Percentiles rank a stretch among this genome's conserved stretches.
phyloP scores from a whole-genome alignment of 1,284 basidiomycete genomes.

The Pseudozyma thailandica region DNA sequence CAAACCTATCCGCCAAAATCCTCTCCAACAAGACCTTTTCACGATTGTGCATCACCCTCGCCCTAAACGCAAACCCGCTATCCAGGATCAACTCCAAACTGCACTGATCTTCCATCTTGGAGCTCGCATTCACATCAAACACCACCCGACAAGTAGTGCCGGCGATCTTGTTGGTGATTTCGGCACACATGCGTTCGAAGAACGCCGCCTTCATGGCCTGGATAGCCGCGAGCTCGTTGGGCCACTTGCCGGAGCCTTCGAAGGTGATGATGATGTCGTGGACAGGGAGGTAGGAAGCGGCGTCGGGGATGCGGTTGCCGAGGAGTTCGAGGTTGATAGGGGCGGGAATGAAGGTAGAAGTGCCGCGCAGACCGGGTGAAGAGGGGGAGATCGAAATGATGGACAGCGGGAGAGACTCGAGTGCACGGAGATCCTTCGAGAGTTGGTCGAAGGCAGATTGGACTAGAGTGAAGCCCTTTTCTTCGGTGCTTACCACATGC shows the following conservation, averaged over 20 bases:
- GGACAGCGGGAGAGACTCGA: conserved; percentile 81
- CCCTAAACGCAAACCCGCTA: conserved; percentile 86
- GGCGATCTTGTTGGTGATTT: conserved; percentile 48
- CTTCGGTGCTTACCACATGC: conserved; percentile 66
- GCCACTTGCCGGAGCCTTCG: conserved; percentile 89
- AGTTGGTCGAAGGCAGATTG: conserved; percentile 83
- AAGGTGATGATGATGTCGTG: conserved; percentile 71
- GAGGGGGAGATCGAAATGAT: conserved; percentile 79
- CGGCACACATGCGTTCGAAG: conserved; percentile 61
- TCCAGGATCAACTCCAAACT: conserved; percentile 81
- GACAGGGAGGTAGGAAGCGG: conserved; percentile 69
- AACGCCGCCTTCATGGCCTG: conserved; percentile 96
- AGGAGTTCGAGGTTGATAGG: conserved; percentile 70
- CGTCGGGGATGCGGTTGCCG: conserved; percentile 64
- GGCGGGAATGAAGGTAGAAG: conserved; percentile 78
- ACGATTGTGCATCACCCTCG: conserved; percentile 86
- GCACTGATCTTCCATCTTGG: conserved; percentile 75
- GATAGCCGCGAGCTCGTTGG: conserved; percentile 89
- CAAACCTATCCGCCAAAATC: conserved; percentile 70
- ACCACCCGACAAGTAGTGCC: conserved; percentile 69
- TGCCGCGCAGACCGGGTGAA: conserved; percentile 79
- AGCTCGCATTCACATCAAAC: conserved; percentile 70
- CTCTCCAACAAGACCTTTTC: conserved; percentile 83
- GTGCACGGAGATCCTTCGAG: conserved; percentile 79
- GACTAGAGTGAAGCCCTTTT: conserved; percentile 77